Conservation (phyloP, 106 monocot species). For the Platanthera zijinensis region DNA sequence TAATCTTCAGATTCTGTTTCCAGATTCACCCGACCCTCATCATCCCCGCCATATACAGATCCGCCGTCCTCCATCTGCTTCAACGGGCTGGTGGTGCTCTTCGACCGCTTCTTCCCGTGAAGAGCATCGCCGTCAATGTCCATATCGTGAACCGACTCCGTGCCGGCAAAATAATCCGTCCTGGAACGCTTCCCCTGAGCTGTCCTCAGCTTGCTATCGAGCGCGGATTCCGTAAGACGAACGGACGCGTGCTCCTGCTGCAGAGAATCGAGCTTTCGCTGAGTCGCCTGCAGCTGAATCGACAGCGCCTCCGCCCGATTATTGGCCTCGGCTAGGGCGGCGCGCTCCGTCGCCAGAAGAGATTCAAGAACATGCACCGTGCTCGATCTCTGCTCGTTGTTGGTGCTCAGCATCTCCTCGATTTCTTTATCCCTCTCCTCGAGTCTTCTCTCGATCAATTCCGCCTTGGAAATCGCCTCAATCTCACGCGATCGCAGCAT, state of each 20-base stretch:
- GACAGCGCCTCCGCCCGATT: slow-evolving; percentile 74
- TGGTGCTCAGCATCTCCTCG: slow-evolving; percentile 64
- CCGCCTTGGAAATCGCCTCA: slow-evolving; percentile 52
- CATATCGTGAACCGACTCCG: slow-evolving; percentile 82
- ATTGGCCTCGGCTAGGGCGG: slow-evolving; percentile 68
- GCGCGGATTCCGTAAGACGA: slow-evolving; percentile 64
- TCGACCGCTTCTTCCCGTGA: slow-evolving; percentile 51
- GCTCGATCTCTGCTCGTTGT: slow-evolving; percentile 87
- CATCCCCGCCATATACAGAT: slow-evolving; percentile 53
- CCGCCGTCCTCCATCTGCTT: slow-evolving; percentile 72
- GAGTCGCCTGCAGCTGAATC: slow-evolving; percentile 85
- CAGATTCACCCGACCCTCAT: slow-evolving; percentile 24
- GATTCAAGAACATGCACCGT: slow-evolving; percentile 91
- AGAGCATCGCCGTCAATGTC: slow-evolving; percentile 37
- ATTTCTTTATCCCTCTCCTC: slow-evolving; percentile 83
- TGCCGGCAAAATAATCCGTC: slow-evolving; percentile 33
- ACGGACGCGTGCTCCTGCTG: slow-evolving; percentile 75
- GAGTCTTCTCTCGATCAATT: slow-evolving; percentile 51
- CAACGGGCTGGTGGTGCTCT: slow-evolving; percentile 68
- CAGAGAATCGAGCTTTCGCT: slow-evolving; percentile 68
- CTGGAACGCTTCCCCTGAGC: slow-evolving; percentile 53
- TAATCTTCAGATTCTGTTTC: slow-evolving; percentile 49
- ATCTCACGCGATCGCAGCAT: slow-evolving; percentile 40
- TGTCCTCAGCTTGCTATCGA: slow-evolving; percentile 62
- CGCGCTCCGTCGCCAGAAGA: slow-evolving; percentile 71